Conservation (phyloP, 495 filamentous ascomycete species). For the Aspergillus sclerotiicarbonarius region DNA sequence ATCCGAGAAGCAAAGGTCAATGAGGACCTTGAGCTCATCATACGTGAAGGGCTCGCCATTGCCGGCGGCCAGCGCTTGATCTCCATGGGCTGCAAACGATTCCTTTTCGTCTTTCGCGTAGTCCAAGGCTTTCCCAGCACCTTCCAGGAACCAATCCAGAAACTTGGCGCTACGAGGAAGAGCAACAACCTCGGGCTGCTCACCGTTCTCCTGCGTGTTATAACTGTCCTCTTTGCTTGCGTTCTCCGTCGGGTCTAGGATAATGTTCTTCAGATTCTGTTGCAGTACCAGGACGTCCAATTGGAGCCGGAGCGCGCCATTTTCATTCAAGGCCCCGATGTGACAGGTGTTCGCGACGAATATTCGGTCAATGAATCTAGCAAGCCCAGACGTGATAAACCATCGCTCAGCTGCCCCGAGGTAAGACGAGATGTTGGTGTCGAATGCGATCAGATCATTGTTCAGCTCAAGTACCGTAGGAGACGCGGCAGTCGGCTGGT, state of each 20-base stretch:
- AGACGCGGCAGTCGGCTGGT: constrained; percentile 75
- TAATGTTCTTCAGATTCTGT: constrained; percentile 92
- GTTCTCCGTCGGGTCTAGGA: constrained; percentile 30
- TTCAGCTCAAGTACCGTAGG: constrained; percentile 74
- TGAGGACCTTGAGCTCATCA: constrained; percentile 78
- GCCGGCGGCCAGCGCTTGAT: constrained; percentile 36
- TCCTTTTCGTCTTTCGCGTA: constrained; percentile 59
- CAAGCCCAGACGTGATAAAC: constrained; percentile 74
- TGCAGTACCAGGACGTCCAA: constrained; percentile 91
- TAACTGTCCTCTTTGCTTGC: constrained; percentile 7
- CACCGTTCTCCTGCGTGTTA: constrained; percentile 10
- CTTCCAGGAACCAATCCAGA: constrained; percentile 75
- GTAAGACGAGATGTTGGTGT: constrained; percentile 71
- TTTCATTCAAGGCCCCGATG: constrained; percentile 68
- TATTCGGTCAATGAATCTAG: constrained; percentile 64
- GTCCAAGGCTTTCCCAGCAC: constrained; percentile 66
- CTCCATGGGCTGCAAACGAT: constrained; percentile 34
- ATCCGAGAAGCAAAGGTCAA: constrained; percentile 87
- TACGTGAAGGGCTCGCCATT: constrained; percentile 62
- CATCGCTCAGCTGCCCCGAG: constrained; percentile 58
- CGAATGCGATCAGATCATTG: constrained; percentile 74
- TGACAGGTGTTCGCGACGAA: constrained; percentile 63
- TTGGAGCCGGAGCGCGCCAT: constrained; percentile 77
- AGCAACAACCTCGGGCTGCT: constrained; percentile 52
- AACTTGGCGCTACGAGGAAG: constrained; percentile 71